Evolutionary conservation across 495 filamentous ascomycete species (phyloP), one percentile per base, ranked within the genome.

Genomic region (Choiromyces venosus): DNA sequence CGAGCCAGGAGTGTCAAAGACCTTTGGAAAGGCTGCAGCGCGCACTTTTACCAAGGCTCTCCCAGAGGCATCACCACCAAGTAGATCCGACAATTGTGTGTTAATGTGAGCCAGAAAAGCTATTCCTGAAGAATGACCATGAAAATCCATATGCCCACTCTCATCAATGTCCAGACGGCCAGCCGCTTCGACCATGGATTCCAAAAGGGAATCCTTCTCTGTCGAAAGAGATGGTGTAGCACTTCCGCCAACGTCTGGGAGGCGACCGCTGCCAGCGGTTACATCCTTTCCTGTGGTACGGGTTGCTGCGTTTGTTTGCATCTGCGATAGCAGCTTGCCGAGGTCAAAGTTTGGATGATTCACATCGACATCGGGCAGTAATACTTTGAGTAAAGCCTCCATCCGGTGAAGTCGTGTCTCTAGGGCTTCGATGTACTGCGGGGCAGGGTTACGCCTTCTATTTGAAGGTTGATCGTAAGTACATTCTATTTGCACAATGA

Each of bases 401-500:
- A 93, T 93, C 71, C 92, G 91, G 73, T 93, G 91, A 39, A 97
- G 85, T 68, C 92, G 89, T 61, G 86, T 88, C 82, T 98, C 96
- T 38, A 99, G 84, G 0, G 91, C 92, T 83, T 99, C 95, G 78
- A 97, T 91, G 82, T 97, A 96, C 81, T 97, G 93, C 46, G 95
- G 95, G 39, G 93, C 91, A 42, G 95, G 94, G 80, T 97, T 99
- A 79, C 95, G 91, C 78, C 94, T 88, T 69, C 95, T 89, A 81
- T 97, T 97, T 40, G 95, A 98, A 21, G 95, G 95, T 78, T 99
- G 96, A 78, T 99, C 96, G 83, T 97, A 98, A 6, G 95, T 96
- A 82, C 95, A 99, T 73, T 98, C 95, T 99, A 80, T 61, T 29
- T 29, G 25, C 52, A 33, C 25, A 61, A 18, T 44, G 67, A 71